Conservation (phyloP, 768 basidiomycete genomes). For the Trichaptum fuscoviolaceum region DNA sequence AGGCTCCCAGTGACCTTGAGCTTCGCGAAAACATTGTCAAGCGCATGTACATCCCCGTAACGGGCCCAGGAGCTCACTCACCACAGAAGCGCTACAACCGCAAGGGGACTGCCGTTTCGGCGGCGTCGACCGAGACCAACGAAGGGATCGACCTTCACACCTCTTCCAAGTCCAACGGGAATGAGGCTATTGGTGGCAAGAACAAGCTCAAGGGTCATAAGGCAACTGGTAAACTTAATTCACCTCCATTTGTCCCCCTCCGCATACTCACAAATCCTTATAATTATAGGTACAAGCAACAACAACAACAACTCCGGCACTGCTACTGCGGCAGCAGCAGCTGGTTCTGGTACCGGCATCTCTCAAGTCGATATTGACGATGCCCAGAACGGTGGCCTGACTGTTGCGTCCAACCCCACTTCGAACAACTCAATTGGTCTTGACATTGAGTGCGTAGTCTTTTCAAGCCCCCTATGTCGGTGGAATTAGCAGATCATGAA, state of each 20-base stretch:
- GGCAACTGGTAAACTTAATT: neutral
- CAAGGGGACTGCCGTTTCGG: conserved; percentile 1
- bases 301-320: neutral
- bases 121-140: conserved; percentile 4
- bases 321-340: conserved; percentile 4
- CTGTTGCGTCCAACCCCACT: conserved; percentile 36
- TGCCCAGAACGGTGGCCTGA: conserved; percentile 31
- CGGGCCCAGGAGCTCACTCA: conserved; percentile 16
- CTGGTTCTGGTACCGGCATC: conserved; percentile 23
- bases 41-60: conserved; percentile 34
- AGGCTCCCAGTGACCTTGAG: conserved; percentile 41
- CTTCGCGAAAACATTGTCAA: conserved; percentile 41
- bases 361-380: conserved; percentile 33
- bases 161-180: neutral
- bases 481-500: neutral
- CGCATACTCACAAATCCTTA: conserved; percentile 1
- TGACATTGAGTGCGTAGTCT: conserved; percentile 54
- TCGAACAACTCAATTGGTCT: conserved; percentile 56
- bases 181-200: conserved; percentile 11
- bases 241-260: neutral
- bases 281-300: conserved; percentile 7
- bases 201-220: conserved; percentile 11
- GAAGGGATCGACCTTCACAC: conserved; percentile 3
- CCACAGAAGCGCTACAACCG: conserved; percentile 8
- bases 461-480: neutral